Conservation (phyloP, 495 filamentous ascomycete species). For the Hypoxylon fuscum region DNA sequence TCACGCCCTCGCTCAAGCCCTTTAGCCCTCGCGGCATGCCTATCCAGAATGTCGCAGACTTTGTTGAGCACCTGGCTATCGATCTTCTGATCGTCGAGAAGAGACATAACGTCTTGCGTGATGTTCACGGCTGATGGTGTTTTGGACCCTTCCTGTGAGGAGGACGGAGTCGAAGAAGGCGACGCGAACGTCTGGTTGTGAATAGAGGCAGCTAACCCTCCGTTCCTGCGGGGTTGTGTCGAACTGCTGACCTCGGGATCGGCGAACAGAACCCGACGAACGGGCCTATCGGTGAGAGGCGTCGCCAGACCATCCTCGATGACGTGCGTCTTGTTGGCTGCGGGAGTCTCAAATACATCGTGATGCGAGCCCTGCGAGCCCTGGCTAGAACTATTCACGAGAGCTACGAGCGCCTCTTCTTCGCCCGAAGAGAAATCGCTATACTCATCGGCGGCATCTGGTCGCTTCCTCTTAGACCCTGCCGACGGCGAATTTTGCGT, state of each 20-base stretch:
- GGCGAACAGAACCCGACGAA: slow-evolving; percentile 37
- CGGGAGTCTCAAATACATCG: slow-evolving; percentile 25
- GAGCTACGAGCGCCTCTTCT: slow-evolving; percentile 32
- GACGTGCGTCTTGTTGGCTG: slow-evolving; percentile 5
- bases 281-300: slow-evolving; percentile 37
- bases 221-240: slow-evolving; percentile 25
- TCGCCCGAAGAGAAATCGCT: slow-evolving; percentile 37
- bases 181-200: not conserved
- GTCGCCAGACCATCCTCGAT: slow-evolving; percentile 36
- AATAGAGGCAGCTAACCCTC: not conserved
- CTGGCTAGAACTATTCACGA: slow-evolving; percentile 25
- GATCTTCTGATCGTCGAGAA: slow-evolving; percentile 61
- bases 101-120: slow-evolving; percentile 56
- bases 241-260: slow-evolving; percentile 2
- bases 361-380: slow-evolving; percentile 12
- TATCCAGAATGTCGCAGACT: slow-evolving; percentile 60
- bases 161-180: slow-evolving; percentile 7
- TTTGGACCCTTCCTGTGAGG: not conserved
- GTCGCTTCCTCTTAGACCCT: slow-evolving; percentile 34
- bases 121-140: slow-evolving; percentile 45
- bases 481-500: slow-evolving; percentile 5
- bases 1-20: slow-evolving; percentile 71
- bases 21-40: slow-evolving; percentile 62
- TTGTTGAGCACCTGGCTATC: slow-evolving; percentile 50
- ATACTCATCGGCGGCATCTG: slow-evolving; percentile 26